A percentile compares a stretch with the other conserved stretches of the same genome.
Conservation (phyloP, 2,329 filamentous ascomycete genomes). For the Colletotrichum gloeosporioides region DNA sequence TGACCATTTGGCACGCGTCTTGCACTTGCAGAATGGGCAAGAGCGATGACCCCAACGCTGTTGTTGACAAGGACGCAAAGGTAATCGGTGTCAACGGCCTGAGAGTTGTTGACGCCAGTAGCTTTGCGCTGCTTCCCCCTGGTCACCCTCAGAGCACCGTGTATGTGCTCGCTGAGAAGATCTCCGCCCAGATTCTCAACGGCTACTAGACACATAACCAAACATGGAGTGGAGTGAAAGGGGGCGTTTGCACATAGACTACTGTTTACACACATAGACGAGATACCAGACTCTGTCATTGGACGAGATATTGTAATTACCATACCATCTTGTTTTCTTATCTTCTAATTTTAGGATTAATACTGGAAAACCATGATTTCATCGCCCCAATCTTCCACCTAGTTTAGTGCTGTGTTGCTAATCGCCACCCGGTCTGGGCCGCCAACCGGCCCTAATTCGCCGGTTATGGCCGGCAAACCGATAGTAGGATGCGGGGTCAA, state of each 20-base stretch:
- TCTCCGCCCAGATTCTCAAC: conserved; percentile 37
- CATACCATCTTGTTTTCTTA: background rate
- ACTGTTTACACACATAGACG: background rate
- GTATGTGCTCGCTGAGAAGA: conserved; percentile 29
- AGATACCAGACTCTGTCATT: background rate
- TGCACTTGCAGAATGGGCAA: conserved; percentile 60
- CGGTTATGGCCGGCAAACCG: background rate
- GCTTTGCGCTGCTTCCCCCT: conserved; percentile 30
- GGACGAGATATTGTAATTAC: background rate
- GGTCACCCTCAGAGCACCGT: conserved; percentile 29
- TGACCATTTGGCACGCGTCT: conserved; percentile 58
- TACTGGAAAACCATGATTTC: background rate
- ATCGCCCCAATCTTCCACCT: rapidly evolving
- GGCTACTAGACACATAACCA: background rate
- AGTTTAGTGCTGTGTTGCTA: background rate
- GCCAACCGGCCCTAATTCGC: background rate
- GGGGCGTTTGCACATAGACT: background rate
- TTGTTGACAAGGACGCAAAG: conserved; percentile 33
- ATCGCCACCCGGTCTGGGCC: background rate
- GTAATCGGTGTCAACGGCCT: conserved; percentile 34
- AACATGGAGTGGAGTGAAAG: background rate
- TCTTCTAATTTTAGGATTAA: background rate
- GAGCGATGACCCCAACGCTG: conserved; percentile 30
- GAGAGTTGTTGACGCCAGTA: conserved; percentile 35
- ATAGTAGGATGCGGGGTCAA: background rate